phyloP scores from a whole-genome alignment of 331 rosid species.

The Malus hybrid region DNA sequence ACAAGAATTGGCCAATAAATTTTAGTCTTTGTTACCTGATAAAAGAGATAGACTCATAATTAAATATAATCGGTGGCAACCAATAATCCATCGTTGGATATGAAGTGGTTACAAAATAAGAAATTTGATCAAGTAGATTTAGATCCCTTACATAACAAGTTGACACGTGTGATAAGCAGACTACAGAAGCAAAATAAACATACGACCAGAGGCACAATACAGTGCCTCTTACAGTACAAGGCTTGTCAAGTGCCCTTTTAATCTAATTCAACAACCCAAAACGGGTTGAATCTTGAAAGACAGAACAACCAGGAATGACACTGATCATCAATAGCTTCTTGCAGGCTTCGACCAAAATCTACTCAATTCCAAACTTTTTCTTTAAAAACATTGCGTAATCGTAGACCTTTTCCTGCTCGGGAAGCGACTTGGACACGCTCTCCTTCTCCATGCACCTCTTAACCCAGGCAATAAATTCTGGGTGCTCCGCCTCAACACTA shows the following conservation, averaged over 20 bases:
- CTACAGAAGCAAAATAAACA: neutral
- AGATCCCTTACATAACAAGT: neutral
- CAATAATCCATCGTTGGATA: no score
- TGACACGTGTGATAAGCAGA: neutral
- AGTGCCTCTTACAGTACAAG: neutral
- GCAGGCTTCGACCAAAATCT: neutral
- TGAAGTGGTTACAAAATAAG: no score
- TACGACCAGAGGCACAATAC: neutral
- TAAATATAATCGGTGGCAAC: no score
- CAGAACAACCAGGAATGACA: neutral
- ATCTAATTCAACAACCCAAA: neutral
- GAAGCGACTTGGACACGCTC: no score
- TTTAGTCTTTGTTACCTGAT: no score
- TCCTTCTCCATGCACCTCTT: neutral
- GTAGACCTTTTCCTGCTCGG: neutral
- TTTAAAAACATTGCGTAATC: neutral
- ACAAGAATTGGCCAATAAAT: no score
- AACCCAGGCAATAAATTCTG: neutral
- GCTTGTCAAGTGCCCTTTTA: neutral
- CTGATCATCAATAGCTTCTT: neutral
- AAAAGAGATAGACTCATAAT: no score
- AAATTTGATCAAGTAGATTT: neutral
- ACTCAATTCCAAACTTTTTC: neutral
- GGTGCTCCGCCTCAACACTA: neutral
- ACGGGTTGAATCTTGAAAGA: neutral